Conservation (phyloP, 2,329 filamentous ascomycete species). For the Aquanectria penicillioides region DNA sequence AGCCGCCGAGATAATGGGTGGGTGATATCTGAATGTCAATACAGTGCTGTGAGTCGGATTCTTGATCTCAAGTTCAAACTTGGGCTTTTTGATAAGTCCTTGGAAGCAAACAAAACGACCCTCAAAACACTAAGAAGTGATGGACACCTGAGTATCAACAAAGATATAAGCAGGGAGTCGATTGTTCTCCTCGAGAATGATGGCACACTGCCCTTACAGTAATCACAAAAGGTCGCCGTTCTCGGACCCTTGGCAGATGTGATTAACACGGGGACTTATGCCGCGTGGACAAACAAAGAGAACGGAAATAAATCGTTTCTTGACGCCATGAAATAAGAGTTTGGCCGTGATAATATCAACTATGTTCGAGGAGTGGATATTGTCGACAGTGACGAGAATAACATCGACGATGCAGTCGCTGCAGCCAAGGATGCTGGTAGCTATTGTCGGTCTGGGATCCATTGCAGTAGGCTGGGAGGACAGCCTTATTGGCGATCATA, state of each 20-base stretch:
- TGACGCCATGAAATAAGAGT: conserved; percentile 21
- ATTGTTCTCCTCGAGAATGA: conserved; percentile 73
- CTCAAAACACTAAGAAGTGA: conserved; percentile 26
- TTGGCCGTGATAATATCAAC: conserved; percentile 28
- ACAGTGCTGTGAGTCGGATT: too few species aligned
- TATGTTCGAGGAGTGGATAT: conserved; percentile 28
- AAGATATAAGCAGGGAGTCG: conserved; percentile 26
- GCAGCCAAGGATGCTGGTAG: conserved; percentile 44
- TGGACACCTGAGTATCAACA: conserved; percentile 20
- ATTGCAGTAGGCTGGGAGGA: conserved; percentile 38
- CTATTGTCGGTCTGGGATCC: conserved; percentile 45
- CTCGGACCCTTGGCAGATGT: conserved; percentile 43
- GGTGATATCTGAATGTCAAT: conserved; percentile 36
- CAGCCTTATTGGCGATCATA: conserved; percentile 44
- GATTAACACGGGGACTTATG: conserved; percentile 31
- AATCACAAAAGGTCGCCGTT: conserved; percentile 42
- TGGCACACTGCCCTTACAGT: conserved; percentile 62
- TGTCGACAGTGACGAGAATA: conserved; percentile 30
- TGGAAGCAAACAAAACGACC: conserved; percentile 33
- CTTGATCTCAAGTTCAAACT: conserved; percentile 45
- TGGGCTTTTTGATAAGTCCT: conserved; percentile 39
- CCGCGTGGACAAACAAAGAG: conserved; percentile 29
- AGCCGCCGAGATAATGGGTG: conserved; percentile 37
- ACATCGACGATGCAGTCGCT: conserved; percentile 34
- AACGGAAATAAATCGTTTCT: conserved; percentile 30